A percentile compares a stretch with the other conserved stretches of the same genome.
phyloP scores from a whole-genome alignment of 331 rosid species.

The Phaseolus coccineus region DNA sequence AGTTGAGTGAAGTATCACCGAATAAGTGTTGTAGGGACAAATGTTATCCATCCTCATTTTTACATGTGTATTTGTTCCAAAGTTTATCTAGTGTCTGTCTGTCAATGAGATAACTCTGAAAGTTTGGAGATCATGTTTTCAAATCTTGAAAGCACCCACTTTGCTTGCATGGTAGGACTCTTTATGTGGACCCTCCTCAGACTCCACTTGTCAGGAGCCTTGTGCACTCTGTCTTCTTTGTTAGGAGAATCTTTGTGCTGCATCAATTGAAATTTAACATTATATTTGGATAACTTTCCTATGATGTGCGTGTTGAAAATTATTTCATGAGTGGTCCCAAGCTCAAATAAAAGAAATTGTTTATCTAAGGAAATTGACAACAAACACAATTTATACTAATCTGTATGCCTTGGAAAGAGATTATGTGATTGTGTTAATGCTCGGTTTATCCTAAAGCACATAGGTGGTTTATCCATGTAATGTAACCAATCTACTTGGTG shows the following conservation, averaged over 20 bases:
- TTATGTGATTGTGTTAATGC: neutral
- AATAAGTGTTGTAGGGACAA: neutral
- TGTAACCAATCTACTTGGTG: neutral
- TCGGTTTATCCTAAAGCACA: too few species aligned
- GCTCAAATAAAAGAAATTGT: neutral
- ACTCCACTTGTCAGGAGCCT: too few species aligned
- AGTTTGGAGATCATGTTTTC: neutral
- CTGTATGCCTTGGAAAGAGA: neutral
- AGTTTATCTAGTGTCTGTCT: slow-evolving; percentile 13
- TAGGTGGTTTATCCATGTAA: too few species aligned
- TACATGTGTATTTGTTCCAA: neutral
- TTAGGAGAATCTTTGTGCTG: neutral
- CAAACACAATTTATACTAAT: neutral
- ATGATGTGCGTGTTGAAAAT: neutral
- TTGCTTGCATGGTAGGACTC: neutral
- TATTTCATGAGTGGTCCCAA: neutral
- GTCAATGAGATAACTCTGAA: neutral
- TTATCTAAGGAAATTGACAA: neutral
- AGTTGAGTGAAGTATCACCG: too few species aligned
- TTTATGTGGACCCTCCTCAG: neutral
- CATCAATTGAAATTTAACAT: neutral
- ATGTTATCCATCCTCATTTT: neutral
- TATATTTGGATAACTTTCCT: neutral
- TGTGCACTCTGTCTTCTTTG: neutral
- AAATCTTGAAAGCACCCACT: neutral